Evolutionary conservation across 2,329 filamentous ascomycete species (phyloP), one percentile per base, ranked within the genome.

Genomic region (Fusarium goolgardi): DNA sequence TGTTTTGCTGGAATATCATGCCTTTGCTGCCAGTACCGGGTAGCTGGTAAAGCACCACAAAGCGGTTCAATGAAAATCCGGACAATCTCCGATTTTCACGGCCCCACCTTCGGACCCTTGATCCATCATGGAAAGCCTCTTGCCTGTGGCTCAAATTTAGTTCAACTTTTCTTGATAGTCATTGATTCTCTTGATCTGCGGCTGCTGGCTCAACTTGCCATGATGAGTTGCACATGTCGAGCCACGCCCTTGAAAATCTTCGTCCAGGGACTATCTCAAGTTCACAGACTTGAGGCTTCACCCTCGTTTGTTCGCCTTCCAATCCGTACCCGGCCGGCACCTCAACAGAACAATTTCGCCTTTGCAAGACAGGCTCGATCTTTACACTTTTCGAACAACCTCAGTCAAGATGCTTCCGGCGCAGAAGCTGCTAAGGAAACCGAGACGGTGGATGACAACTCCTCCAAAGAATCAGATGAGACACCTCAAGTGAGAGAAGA

Each of bases 221-320:
- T 63, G 47, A 86, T 86, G 84, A 78, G 73, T 63, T 86, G 84
- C 71, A 75, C 80, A 23, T 87, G 84, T 64, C 81, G 82, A 59
- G 78, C 77, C 9, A 76, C 78, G 31, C 78, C 84, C 11, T 73
- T 85, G 69, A 77, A 78, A 55, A 78, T 82, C n/a, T 86, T 87
- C 60, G 74, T 85, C 15, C 81, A 80, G 62, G 83, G 79, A 31
- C 75, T 86, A 29, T 75, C 76, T 4, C 79, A 82, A 65, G 72
- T 81, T 29, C 80, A 83, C 57, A 70, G 71, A 35, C 43, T 78
- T 12, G 76, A 78, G 41, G 29, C 67, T 21, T 40, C 65, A 6
- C 31, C 51, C 12, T 62, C 68, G 3, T 41, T 74, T 32, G 44
- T 66, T 34, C 71, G 67, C 25, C 59, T 72, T n/a, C 57, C 57